phyloP scores from a whole-genome alignment of 345 rosid genomes.

The Eucalyptus tenuipes region DNA sequence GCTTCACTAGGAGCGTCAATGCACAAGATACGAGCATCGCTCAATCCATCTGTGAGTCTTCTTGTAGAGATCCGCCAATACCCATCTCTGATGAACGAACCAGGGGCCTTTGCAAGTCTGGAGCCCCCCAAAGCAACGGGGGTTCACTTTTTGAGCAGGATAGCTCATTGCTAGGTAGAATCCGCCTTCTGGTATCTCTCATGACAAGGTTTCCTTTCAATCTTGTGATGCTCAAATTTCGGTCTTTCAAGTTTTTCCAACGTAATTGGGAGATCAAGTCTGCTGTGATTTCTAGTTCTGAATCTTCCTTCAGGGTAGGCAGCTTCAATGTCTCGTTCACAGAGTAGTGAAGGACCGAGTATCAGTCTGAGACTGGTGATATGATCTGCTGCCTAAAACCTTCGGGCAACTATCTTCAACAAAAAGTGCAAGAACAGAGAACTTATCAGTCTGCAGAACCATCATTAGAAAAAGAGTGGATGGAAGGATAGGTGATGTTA shows the following conservation, averaged over 20 bases:
- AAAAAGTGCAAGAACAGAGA: background rate
- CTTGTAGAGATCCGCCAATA: slow-evolving; percentile 28
- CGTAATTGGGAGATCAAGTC: slow-evolving; percentile 31
- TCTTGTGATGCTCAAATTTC: slow-evolving; percentile 28
- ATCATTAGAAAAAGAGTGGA: background rate
- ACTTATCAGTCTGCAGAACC: background rate
- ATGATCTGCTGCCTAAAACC: slow-evolving; percentile 17
- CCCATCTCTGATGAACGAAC: slow-evolving; percentile 31
- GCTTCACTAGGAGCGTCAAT: slow-evolving; percentile 34
- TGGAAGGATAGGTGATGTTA: slow-evolving; percentile 1
- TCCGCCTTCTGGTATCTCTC: slow-evolving; percentile 25
- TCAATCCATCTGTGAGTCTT: slow-evolving; percentile 10
- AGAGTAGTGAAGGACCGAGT: slow-evolving; percentile 16
- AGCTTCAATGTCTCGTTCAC: slow-evolving; percentile 36
- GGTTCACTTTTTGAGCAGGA: slow-evolving; percentile 10
- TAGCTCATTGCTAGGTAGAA: slow-evolving; percentile 19
- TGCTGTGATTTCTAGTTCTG: slow-evolving; percentile 35
- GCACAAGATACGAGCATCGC: slow-evolving; percentile 2
- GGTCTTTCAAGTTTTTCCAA: slow-evolving; percentile 29
- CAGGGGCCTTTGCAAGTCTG: slow-evolving; percentile 30
- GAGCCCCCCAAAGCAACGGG: slow-evolving; percentile 38
- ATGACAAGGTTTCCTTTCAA: slow-evolving; percentile 52
- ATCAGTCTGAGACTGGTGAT: slow-evolving; percentile 9
- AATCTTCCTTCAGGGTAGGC: slow-evolving; percentile 17
- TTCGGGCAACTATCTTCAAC: slow-evolving; percentile 41